These are phyloP conservation scores for Saturnispora silvae DNA, from an alignment of 805 yeast genomes.

Conservation along the genomic window DNA sequence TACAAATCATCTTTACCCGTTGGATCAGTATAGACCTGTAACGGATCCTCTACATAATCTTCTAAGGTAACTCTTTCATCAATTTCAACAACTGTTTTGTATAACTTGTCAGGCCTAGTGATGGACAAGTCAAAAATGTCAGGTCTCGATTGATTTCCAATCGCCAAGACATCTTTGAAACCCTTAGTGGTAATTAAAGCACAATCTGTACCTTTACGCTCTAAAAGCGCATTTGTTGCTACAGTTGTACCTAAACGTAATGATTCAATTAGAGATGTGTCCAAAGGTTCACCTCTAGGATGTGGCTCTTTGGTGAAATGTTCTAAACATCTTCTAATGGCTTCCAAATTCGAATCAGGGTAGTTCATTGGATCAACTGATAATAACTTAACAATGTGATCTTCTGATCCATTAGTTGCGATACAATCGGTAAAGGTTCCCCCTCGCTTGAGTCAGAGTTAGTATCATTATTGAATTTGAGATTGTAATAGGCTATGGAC, in stretches of 20 bases:
- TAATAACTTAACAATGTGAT: slow-evolving; percentile 62
- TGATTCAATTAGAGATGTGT: slow-evolving; percentile 50
- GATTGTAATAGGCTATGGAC: neutral
- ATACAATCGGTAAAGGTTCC: slow-evolving; percentile 86
- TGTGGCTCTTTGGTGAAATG: slow-evolving; percentile 40
- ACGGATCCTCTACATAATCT: slow-evolving; percentile 69
- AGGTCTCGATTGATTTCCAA: slow-evolving; percentile 91
- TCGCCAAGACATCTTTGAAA: slow-evolving; percentile 66
- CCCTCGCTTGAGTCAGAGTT: slow-evolving; percentile 37
- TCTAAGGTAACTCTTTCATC: slow-evolving; percentile 87
- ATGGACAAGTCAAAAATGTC: slow-evolving; percentile 77
- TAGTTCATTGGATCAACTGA: slow-evolving; percentile 88
- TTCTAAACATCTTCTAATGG: slow-evolving; percentile 71
- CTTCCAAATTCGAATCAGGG: slow-evolving; percentile 87
- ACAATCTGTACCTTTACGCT: slow-evolving; percentile 83
- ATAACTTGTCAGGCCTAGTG: slow-evolving; percentile 58
- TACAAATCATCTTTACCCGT: slow-evolving; percentile 26
- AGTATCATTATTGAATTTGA: neutral
- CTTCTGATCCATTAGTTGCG: slow-evolving; percentile 43
- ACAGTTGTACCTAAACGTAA: slow-evolving; percentile 91
- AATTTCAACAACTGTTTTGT: slow-evolving; percentile 67
- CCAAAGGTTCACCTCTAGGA: slow-evolving; percentile 51
- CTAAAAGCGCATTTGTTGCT: slow-evolving; percentile 90
- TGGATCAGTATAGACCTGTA: slow-evolving; percentile 14
- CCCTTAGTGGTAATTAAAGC: slow-evolving; percentile 84